phyloP scores from a whole-genome alignment of 2,329 filamentous ascomycete genomes.

The Cryphonectria radicalis region DNA sequence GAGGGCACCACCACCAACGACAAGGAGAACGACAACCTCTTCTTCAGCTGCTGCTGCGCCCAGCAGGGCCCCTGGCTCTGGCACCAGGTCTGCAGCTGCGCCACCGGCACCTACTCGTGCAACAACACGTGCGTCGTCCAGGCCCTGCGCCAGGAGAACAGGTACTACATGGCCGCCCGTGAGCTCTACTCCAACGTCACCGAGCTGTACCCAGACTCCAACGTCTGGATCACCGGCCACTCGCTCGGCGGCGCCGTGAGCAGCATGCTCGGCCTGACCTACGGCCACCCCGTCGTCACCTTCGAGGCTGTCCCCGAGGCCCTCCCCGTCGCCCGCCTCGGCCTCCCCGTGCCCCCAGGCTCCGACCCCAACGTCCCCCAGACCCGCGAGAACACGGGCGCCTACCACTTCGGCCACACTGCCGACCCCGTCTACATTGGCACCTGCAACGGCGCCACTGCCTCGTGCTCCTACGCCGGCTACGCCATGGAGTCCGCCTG shows the following conservation, averaged over 20 bases:
- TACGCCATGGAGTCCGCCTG: conserved; percentile 95
- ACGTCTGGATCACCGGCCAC: conserved; percentile 90
- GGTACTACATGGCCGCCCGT: conserved; percentile 87
- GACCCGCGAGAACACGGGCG: conserved; percentile 71
- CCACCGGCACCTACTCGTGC: conserved; percentile 83
- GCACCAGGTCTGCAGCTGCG: conserved; percentile 92
- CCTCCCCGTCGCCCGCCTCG: conserved; percentile 80
- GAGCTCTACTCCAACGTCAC: conserved; percentile 94
- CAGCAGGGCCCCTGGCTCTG: conserved; percentile 90
- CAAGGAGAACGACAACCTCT: conserved; percentile 96
- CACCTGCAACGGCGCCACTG: conserved; percentile 87
- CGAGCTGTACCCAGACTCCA: conserved; percentile 79
- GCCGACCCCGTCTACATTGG: conserved; percentile 96
- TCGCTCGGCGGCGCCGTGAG: conserved; percentile 89
- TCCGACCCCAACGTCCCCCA: conserved; percentile 73
- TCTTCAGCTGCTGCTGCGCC: conserved; percentile 96
- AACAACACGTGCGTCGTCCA: conserved; percentile 87
- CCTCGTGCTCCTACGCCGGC: conserved; percentile 86
- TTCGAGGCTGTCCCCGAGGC: conserved; percentile 94
- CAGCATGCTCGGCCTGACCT: conserved; percentile 87
- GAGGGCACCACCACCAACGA: conserved; percentile 96
- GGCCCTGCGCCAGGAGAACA: conserved; percentile 78
- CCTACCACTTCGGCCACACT: conserved; percentile 92
- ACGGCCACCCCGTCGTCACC: conserved; percentile 86
- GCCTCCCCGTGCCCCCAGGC: conserved; percentile 83